phyloP scores from a whole-genome alignment of 2,329 filamentous ascomycete genomes.

The Xylaria hypoxylon region DNA sequence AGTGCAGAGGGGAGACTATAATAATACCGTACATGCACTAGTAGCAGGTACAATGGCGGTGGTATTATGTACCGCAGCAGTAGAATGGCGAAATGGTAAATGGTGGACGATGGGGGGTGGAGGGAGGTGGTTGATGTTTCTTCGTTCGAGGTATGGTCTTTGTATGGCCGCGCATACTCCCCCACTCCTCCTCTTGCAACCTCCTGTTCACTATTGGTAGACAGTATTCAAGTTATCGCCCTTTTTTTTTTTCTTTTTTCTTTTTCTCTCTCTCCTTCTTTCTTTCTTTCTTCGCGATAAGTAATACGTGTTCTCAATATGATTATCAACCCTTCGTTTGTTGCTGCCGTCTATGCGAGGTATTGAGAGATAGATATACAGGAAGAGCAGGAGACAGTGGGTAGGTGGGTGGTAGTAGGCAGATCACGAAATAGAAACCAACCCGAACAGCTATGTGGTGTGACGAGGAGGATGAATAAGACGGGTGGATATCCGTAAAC shows the following conservation, averaged over 20 bases:
- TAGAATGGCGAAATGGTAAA: constrained; percentile 14
- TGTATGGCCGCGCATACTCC: constrained; percentile 21
- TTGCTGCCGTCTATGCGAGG: neutral
- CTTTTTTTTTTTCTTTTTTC: neutral
- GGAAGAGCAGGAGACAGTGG: neutral
- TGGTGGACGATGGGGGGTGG: neutral
- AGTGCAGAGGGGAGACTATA: constrained; percentile 15
- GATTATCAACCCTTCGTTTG: neutral
- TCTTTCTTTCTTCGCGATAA: neutral
- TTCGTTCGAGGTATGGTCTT: constrained; percentile 18
- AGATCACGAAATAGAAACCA: constrained; percentile 10
- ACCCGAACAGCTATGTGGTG: constrained; percentile 15
- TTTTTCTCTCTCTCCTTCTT: neutral
- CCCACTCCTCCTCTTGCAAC: constrained; percentile 14
- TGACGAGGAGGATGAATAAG: constrained; percentile 1
- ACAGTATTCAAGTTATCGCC: neutral
- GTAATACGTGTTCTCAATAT: neutral
- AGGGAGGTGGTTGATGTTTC: neutral
- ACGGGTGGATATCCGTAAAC: neutral
- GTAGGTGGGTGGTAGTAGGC: neutral
- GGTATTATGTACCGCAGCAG: constrained; percentile 6
- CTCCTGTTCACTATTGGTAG: constrained; percentile 14
- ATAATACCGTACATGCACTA: constrained; percentile 17
- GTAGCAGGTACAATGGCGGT: constrained; percentile 17
- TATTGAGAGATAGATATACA: neutral